Evolutionary conservation across 2,329 filamentous ascomycete genomes (phyloP).

Genomic region (Gyromitra esculenta): DNA sequence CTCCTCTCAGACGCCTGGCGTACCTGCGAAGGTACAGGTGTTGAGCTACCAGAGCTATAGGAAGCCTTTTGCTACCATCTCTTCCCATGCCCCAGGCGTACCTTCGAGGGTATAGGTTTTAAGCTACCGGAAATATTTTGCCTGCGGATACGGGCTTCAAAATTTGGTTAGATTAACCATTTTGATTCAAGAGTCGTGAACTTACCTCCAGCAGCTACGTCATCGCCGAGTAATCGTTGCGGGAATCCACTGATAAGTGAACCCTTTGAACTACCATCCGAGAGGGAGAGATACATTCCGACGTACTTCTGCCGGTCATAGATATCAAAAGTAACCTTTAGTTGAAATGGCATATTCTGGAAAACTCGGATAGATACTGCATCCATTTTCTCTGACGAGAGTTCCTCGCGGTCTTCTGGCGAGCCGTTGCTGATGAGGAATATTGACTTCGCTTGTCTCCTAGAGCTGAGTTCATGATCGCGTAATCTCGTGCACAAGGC

Average conservation of each 20-base stretch:
- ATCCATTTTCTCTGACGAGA: not conserved
- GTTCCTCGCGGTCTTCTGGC: not conserved
- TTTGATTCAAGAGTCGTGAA: not conserved
- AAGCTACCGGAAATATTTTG: not conserved
- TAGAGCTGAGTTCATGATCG: not conserved
- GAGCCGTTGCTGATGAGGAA: constrained; percentile 1
- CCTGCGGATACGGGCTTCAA: not conserved
- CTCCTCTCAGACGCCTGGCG: no score
- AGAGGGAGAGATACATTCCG: constrained; percentile 13
- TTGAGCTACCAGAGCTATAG: no score
- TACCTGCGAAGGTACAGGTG: no score
- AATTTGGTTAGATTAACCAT: not conserved
- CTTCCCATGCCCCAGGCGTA: not conserved
- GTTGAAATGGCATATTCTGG: not conserved
- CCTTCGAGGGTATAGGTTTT: not conserved
- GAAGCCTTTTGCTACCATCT: no score
- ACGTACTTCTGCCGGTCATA: not conserved
- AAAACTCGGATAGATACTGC: not conserved
- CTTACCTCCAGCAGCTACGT: not conserved
- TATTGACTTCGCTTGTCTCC: not conserved
- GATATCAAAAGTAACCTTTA: not conserved
- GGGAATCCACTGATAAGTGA: constrained; percentile 21
- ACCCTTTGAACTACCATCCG: not conserved
- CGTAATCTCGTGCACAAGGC: constrained; percentile 11
- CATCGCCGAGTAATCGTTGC: not conserved